phyloP scores from a whole-genome alignment of 441 rosid species.

The Erysimum cheiri region DNA sequence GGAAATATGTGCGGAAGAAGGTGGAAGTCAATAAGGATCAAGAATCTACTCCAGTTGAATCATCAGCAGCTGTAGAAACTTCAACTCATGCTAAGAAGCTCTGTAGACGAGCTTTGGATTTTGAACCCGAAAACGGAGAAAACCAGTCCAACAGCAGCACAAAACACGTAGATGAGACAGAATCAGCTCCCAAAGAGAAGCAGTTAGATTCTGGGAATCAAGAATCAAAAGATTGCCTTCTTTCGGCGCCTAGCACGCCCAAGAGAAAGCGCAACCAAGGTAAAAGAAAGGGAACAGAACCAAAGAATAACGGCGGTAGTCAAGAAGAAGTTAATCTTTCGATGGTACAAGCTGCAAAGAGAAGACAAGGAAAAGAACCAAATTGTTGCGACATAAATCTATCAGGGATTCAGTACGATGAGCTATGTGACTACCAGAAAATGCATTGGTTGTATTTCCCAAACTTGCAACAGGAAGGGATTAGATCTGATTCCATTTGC shows the following conservation, averaged over 20 bases:
- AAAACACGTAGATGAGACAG: conserved; percentile 46
- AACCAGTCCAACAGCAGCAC: conserved; percentile 28
- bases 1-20: conserved; percentile 60
- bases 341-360: conserved; percentile 33
- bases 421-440: conserved; percentile 48
- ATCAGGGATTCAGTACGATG: conserved; percentile 51
- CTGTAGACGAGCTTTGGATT: conserved; percentile 62
- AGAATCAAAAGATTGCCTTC: conserved; percentile 39
- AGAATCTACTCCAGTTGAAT: conserved; percentile 41
- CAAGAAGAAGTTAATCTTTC: conserved; percentile 35
- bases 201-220: conserved; percentile 46
- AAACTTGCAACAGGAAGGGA: conserved; percentile 51
- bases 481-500: conserved; percentile 52
- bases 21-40: conserved; percentile 35
- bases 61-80: conserved; percentile 42
- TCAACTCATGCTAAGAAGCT: conserved; percentile 46
- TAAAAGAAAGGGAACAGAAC: conserved; percentile 37
- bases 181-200: conserved; percentile 46
- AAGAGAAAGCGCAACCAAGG: conserved; percentile 39
- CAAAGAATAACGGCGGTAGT: conserved; percentile 23
- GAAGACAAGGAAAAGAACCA: conserved; percentile 47
- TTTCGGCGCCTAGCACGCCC: conserved; percentile 50
- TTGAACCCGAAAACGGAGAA: conserved; percentile 47
- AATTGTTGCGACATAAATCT: conserved; percentile 40
- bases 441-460: conserved; percentile 44